These are phyloP conservation scores for Hymenochaete sp. DNA, from an alignment of 1,284 basidiomycete species.

Conservation along the genomic window DNA sequence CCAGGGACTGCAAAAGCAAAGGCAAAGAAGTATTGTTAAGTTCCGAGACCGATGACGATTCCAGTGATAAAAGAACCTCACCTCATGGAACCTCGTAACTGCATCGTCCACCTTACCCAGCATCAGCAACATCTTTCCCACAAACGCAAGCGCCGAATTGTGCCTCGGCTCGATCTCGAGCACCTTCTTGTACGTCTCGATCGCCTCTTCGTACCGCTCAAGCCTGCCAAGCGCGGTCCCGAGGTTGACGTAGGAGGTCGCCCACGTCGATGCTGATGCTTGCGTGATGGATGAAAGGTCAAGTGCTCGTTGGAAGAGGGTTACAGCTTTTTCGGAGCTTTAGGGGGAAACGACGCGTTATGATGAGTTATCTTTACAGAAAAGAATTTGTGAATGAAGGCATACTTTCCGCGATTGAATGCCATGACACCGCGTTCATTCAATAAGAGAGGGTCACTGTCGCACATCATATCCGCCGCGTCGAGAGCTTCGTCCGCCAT, in stretches of 20 bases:
- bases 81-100: slow-evolving; percentile 85
- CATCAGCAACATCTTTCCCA: slow-evolving; percentile 79
- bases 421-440: slow-evolving; percentile 94
- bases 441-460: slow-evolving; percentile 79
- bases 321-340: slow-evolving; percentile 64
- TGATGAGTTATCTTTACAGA: slow-evolving; percentile 8
- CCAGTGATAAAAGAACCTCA: slow-evolving; percentile 26
- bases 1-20: slow-evolving; percentile 50
- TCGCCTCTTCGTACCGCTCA: slow-evolving; percentile 64
- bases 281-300: slow-evolving; percentile 74
- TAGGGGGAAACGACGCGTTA: slow-evolving; percentile 10
- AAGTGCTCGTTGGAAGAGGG: slow-evolving; percentile 66
- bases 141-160: slow-evolving; percentile 68
- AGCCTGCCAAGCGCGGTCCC: slow-evolving; percentile 80
- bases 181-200: slow-evolving; percentile 63
- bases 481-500: slow-evolving; percentile 84
- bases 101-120: slow-evolving; percentile 66
- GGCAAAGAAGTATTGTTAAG: neutral
- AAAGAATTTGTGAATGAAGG: slow-evolving; percentile 24
- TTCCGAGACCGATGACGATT: neutral
- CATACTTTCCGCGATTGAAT: slow-evolving; percentile 78
- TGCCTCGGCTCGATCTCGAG: slow-evolving; percentile 76
- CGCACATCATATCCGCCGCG: slow-evolving; percentile 73
- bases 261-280: slow-evolving; percentile 77
- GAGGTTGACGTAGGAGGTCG: slow-evolving; percentile 82